Base-by-base conservation (phyloP, 345 rosid genomes). In the Moricandia arvensis region DNA sequence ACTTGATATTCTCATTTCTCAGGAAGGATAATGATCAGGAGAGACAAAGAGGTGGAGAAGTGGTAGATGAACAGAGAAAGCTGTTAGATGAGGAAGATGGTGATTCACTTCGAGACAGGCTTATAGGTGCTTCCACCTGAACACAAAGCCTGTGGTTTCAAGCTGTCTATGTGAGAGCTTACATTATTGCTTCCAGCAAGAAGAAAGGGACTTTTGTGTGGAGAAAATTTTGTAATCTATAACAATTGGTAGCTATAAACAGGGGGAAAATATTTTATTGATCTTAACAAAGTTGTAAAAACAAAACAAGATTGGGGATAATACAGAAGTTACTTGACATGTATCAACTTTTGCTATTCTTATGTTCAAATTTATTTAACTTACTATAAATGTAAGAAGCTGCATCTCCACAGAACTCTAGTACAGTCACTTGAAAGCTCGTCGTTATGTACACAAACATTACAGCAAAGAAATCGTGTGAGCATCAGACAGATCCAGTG, bases 11-110 rank as follows among this genome's bases (percentile, higher is more conserved):
- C 51, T 21, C 24, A 7, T 60, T 30, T 61, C 45, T 33, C 45
- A 65, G 80, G 55, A 71, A 65, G 55, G 76, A 71, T 13, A 71
- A 58, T 2, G 58, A 59, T 72, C 18, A 45, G 6, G 63, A 67
- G 38, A 58, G 38, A 6, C 59, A 78, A 31, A 69, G 7, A 21
- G 11, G 7, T 0, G 63, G 11, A 30, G 38, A 59, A 59, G 11
- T 59, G 38, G 38, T 59, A 3, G 75, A 74, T 0, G 84, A 47
- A 74, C 65, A 71, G 71, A 78, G 72, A 79, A 91, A 85, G 68
- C 76, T 31, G 67, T 53, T 76, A 0, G 87, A 75, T 3, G 93
- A 84, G 79, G 88, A 59, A 38, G 49, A 17, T 61, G 33, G 24
- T 17, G 75, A 47, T 1, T 4, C 68, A 18, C 68, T 61, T 45